Evolutionary conservation across 805 yeast genomes (phyloP).

Genomic region (Clavispora asparagi): DNA sequence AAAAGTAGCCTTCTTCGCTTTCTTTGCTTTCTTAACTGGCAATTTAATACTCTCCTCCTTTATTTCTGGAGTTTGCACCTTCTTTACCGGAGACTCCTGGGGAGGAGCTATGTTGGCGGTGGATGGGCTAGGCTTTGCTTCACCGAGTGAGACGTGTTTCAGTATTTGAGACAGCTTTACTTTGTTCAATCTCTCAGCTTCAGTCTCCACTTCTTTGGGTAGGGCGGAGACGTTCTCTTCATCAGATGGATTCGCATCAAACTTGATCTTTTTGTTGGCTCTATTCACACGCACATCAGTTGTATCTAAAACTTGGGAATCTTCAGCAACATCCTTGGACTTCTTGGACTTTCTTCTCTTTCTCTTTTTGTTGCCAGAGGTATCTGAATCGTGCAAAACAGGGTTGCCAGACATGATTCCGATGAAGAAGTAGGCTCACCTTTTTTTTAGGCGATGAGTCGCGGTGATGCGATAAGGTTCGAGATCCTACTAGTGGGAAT

Average conservation of each 20-base stretch:
- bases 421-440: not conserved
- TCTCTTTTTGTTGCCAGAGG: slow-evolving; percentile 9
- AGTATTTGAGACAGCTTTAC: no score
- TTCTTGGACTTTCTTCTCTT: slow-evolving; percentile 15
- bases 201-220: not conserved
- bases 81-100: no score
- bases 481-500: not conserved
- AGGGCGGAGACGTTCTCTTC: not conserved
- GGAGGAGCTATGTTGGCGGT: no score
- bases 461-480: not conserved
- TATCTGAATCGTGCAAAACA: not conserved
- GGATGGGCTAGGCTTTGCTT: no score
- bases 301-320: slow-evolving; percentile 2
- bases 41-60: no score
- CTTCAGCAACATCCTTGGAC: slow-evolving; percentile 15
- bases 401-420: not conserved
- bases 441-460: not conserved
- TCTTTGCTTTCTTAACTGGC: slow-evolving; percentile 1
- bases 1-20: slow-evolving; percentile 15
- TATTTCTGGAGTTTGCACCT: no score
- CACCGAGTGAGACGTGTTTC: no score
- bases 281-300: slow-evolving; percentile 11
- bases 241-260: slow-evolving; percentile 12
- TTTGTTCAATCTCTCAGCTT: no score
- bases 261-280: slow-evolving; percentile 22